A percentile compares a stretch with the other conserved stretches of the same genome.
Evolutionary conservation across 768 basidiomycete genomes (phyloP).

Genomic region (Lactarius psammicola): DNA sequence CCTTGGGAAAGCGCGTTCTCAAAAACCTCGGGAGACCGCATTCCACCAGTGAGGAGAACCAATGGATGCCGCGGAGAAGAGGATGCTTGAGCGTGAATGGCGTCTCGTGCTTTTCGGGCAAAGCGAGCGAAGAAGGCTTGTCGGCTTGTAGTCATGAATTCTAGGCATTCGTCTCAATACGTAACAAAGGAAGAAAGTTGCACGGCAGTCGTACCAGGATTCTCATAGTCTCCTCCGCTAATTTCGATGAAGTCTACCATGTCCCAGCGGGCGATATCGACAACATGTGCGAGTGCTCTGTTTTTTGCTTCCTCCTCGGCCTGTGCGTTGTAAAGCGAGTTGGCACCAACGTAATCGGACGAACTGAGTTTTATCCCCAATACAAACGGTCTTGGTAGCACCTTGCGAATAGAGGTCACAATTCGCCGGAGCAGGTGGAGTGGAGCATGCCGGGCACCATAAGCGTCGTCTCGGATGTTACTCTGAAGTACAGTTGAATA

Average conservation of each 20-base stretch:
- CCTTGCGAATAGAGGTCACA: slow-evolving; percentile 51
- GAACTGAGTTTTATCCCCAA: slow-evolving; percentile 81
- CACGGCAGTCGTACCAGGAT: slow-evolving; percentile 50
- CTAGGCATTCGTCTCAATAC: slow-evolving; percentile 21
- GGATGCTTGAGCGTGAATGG: slow-evolving; percentile 39
- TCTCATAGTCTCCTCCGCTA: slow-evolving; percentile 84
- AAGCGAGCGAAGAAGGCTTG: slow-evolving; percentile 76
- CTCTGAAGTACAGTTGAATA: slow-evolving; percentile 35
- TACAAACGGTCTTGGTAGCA: slow-evolving; percentile 57
- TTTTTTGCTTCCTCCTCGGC: slow-evolving; percentile 37
- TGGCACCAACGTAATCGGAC: slow-evolving; percentile 59
- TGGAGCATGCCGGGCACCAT: slow-evolving; percentile 45
- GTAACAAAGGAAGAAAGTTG: not conserved
- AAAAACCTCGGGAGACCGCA: slow-evolving; percentile 59
- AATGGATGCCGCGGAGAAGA: slow-evolving; percentile 45
- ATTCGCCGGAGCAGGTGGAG: slow-evolving; percentile 61
- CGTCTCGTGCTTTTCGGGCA: slow-evolving; percentile 52
- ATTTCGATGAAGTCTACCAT: slow-evolving; percentile 83
- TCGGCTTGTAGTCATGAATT: slow-evolving; percentile 43
- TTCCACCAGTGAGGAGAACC: slow-evolving; percentile 79
- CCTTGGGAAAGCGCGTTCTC: slow-evolving; percentile 48
- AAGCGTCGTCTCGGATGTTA: slow-evolving; percentile 61
- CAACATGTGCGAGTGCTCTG: slow-evolving; percentile 59
- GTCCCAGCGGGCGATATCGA: slow-evolving; percentile 59
- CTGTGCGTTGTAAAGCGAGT: slow-evolving; percentile 27